Evolutionary conservation across 352 stramenopile species (phyloP).

Genomic region (Globisporangium echinulatum): DNA sequence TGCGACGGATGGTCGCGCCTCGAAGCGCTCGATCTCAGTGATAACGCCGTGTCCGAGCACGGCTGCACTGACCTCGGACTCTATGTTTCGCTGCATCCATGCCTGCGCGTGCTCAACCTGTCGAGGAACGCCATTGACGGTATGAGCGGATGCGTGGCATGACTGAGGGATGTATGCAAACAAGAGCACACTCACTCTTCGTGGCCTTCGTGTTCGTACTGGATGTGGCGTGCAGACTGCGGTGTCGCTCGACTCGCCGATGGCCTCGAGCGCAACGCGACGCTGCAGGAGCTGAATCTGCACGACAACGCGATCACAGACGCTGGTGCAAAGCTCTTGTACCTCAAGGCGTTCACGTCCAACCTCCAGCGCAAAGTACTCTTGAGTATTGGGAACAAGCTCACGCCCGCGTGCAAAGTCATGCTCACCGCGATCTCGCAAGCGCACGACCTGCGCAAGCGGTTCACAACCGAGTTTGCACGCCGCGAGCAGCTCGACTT

Average conservation of each 20-base stretch:
- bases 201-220: neutral
- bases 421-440: constrained; percentile 48
- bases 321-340: constrained; percentile 32
- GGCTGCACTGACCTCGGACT: constrained; percentile 33
- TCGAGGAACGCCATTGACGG: constrained; percentile 44
- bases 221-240: constrained; percentile 19
- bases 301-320: constrained; percentile 50
- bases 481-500: constrained; percentile 29
- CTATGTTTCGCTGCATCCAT: constrained; percentile 33
- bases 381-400: constrained; percentile 28
- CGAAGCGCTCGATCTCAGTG: constrained; percentile 45
- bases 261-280: constrained; percentile 35
- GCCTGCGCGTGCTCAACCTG: constrained; percentile 40
- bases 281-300: constrained; percentile 41
- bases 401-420: constrained; percentile 42
- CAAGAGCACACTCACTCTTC: neutral
- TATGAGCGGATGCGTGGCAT: constrained; percentile 5
- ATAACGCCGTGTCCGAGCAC: constrained; percentile 35
- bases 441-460: constrained; percentile 46
- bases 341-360: constrained; percentile 38
- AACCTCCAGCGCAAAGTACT: constrained; percentile 39
- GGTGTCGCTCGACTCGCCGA: constrained; percentile 29
- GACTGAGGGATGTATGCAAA: neutral
- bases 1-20: constrained; percentile 18
- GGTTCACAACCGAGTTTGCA: constrained; percentile 37